A percentile compares a stretch with the other conserved stretches of the same genome.
phyloP scores from a whole-genome alignment of 108 stramenopile species.

The Cyclotella choctawhatcheeana region DNA sequence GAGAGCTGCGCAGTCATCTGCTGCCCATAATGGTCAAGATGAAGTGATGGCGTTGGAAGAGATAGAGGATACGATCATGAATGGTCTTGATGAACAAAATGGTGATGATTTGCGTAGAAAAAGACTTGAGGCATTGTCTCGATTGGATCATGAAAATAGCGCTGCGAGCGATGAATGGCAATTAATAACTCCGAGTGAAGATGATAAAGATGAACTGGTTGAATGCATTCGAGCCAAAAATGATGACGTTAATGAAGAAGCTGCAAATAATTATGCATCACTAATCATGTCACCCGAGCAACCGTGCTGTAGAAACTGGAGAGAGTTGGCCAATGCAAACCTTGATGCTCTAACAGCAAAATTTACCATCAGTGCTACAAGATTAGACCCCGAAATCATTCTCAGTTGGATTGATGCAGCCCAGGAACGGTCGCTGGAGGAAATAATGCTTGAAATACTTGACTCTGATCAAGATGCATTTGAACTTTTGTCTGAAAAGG shows the following conservation, averaged over 20 bases:
- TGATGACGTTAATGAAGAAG: not conserved
- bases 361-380: slow-evolving; percentile 4
- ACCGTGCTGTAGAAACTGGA: slow-evolving; percentile 69
- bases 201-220: slow-evolving; percentile 73
- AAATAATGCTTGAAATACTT: slow-evolving; percentile 86
- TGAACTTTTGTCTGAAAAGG: slow-evolving; percentile 56
- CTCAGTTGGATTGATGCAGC: slow-evolving; percentile 73
- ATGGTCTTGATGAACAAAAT: slow-evolving; percentile 53
- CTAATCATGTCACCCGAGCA: slow-evolving; percentile 33
- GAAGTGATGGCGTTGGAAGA: slow-evolving; percentile 43
- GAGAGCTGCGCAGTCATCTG: not conserved
- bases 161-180: slow-evolving; percentile 51
- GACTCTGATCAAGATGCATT: slow-evolving; percentile 72
- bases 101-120: slow-evolving; percentile 63
- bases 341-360: slow-evolving; percentile 22
- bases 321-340: slow-evolving; percentile 75
- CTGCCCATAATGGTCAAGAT: slow-evolving; percentile 20
- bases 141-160: slow-evolving; percentile 21
- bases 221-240: slow-evolving; percentile 62
- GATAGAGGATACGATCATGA: slow-evolving; percentile 44
- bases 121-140: slow-evolving; percentile 53
- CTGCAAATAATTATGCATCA: slow-evolving; percentile 27
- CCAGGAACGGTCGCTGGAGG: slow-evolving; percentile 68
- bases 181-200: slow-evolving; percentile 69
- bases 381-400: slow-evolving; percentile 5